Percentiles rank a stretch among this genome's conserved stretches.
These are phyloP conservation scores for Ophiostoma novo-ulmi DNA, from an alignment of 2,329 filamentous ascomycete species.

Conservation along the genomic window DNA sequence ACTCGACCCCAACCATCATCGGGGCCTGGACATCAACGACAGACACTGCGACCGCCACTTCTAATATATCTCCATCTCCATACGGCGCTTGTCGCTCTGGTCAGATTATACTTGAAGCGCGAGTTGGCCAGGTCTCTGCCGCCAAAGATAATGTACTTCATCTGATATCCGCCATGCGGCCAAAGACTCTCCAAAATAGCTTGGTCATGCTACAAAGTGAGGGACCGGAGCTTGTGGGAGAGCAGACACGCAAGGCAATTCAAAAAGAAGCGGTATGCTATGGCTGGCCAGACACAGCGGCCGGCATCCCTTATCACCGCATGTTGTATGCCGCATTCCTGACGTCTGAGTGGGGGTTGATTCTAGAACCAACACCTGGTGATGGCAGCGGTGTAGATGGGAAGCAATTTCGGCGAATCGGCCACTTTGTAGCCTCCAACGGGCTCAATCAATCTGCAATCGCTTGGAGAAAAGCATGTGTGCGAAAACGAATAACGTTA, in stretches of 20 bases:
- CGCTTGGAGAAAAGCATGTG: neutral
- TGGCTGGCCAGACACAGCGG: slow-evolving; percentile 3
- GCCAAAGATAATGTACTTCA: neutral
- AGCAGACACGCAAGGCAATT: neutral
- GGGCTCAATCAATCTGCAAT: neutral
- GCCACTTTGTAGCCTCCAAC: neutral
- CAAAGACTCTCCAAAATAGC: neutral
- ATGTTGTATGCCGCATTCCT: neutral
- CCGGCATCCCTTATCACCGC: neutral
- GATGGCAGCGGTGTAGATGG: neutral
- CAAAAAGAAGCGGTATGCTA: neutral
- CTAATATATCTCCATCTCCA: neutral
- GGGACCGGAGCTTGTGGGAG: neutral
- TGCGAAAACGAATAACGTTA: neutral
- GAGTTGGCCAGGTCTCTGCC: neutral
- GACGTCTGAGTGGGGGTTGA: neutral
- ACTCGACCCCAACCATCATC: neutral
- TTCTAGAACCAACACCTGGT: neutral
- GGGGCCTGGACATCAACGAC: neutral
- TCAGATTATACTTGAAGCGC: neutral
- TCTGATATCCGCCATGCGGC: neutral
- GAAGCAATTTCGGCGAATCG: neutral
- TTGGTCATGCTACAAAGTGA: neutral
- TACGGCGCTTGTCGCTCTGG: neutral
- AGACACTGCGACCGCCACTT: neutral